Evolutionary conservation across 129 eudicot genomes (phyloP).

Genomic region (Daucus carota): DH1_v3.0 NC_030383.2:7529501-7530000

Average conservation of each 20-base stretch:
- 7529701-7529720: constrained; percentile 10
- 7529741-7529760: constrained; percentile 9
- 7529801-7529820: constrained; percentile 17
- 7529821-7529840: constrained; percentile 10
- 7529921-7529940: constrained; percentile 37
- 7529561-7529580: background rate
- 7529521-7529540: constrained; percentile 29
- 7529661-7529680: too few species aligned
- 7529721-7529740: constrained; percentile 25
- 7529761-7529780: constrained; percentile 2
- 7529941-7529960: constrained; percentile 9
- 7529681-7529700: constrained; percentile 22
- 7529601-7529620: background rate
- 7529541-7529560: constrained; percentile 15
- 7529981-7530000: constrained; percentile 48
- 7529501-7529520: constrained; percentile 48
- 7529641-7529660: background rate
- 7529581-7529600: background rate
- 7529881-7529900: constrained; percentile 40
- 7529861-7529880: constrained; percentile 39
- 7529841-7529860: constrained; percentile 38
- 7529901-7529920: constrained; percentile 44
- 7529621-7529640: background rate
- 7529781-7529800: constrained; percentile 20
- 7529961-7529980: constrained; percentile 13